Percentiles rank a stretch among this genome's conserved stretches.
Conservation (phyloP, 495 filamentous ascomycete species). For the Endocarpon pusillum region DNA sequence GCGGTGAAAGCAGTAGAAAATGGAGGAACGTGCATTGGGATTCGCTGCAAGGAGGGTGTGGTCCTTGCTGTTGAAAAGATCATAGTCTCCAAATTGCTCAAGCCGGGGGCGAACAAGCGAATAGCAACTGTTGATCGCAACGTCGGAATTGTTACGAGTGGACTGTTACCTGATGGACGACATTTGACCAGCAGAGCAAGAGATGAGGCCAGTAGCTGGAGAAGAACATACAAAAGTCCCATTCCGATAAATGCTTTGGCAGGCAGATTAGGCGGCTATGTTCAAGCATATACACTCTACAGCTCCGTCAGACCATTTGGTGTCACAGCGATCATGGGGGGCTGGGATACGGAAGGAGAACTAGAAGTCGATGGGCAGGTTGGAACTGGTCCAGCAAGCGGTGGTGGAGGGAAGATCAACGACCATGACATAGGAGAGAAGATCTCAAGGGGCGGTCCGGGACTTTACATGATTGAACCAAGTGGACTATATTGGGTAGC, state of each 20-base stretch:
- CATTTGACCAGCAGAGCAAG: slow-evolving; percentile 90
- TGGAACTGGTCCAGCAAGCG: slow-evolving; percentile 55
- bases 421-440: no score
- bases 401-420: slow-evolving; percentile 67
- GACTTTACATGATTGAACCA: slow-evolving; percentile 96
- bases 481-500: slow-evolving; percentile 86
- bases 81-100: slow-evolving; percentile 84
- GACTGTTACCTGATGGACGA: slow-evolving; percentile 82
- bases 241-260: slow-evolving; percentile 77
- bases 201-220: slow-evolving; percentile 81
- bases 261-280: slow-evolving; percentile 80
- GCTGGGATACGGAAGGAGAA: slow-evolving; percentile 77
- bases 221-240: slow-evolving; percentile 74
- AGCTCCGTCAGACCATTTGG: slow-evolving; percentile 91
- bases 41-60: slow-evolving; percentile 92
- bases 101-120: slow-evolving; percentile 84
- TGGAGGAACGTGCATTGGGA: slow-evolving; percentile 89
- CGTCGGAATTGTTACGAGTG: slow-evolving; percentile 79
- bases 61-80: slow-evolving; percentile 95
- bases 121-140: slow-evolving; percentile 91
- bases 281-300: slow-evolving; percentile 95
- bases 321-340: slow-evolving; percentile 83
- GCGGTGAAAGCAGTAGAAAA: slow-evolving; percentile 97
- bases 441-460: slow-evolving; percentile 70
- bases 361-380: slow-evolving; percentile 73